Evolutionary conservation across 305 asterid genomes (phyloP), one percentile per base, ranked within the genome.

Genomic region (Fraxinus platypoda): DNA sequence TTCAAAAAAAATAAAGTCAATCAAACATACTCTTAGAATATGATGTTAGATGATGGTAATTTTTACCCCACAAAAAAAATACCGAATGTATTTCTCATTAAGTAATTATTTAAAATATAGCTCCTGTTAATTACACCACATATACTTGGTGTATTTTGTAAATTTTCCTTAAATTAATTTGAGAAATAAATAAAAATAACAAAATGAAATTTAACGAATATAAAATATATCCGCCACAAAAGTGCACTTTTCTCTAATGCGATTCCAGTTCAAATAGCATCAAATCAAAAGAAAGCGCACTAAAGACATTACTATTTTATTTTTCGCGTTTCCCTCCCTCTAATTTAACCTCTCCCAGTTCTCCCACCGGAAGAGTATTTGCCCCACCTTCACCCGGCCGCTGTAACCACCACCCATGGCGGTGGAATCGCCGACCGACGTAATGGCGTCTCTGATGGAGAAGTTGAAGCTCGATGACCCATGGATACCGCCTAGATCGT

Each of bases 401-500:
- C 84, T 75, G 68, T 6, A 34, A 13, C 64, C 83, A 23, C 75
- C 75, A 17, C n/a, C 75, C 83, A 92, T 94, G 97, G 92, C 92
- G 86, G 90, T 84, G 86, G 92, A 88, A 57, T 82, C 90, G 35
- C 85, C 93, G 49, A 81, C 82, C 46, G 81, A 93, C 9, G 91
- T 84, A 74, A 68, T 94, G 80, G 83, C 83, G 77, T 90, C 90
- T 78, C 88, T 94, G 71, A 74, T 91, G 83, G 89, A 89, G 83
- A 91, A 90, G 82, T 89, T 95, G 57, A 90, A 85, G 87, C 91
- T 95, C 15, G 93, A 93, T 70, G 96, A 93, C 71, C 68, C 95
- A 11, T 91, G 92, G 91, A 78, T 94, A 28, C 93, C 92, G n/a
- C 91, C 98, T 31, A 86, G 91, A 88, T 93, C 94, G 15, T 91